Evolutionary conservation across 768 basidiomycete species (phyloP).

Genomic region (Dendrothele bispora): DNA sequence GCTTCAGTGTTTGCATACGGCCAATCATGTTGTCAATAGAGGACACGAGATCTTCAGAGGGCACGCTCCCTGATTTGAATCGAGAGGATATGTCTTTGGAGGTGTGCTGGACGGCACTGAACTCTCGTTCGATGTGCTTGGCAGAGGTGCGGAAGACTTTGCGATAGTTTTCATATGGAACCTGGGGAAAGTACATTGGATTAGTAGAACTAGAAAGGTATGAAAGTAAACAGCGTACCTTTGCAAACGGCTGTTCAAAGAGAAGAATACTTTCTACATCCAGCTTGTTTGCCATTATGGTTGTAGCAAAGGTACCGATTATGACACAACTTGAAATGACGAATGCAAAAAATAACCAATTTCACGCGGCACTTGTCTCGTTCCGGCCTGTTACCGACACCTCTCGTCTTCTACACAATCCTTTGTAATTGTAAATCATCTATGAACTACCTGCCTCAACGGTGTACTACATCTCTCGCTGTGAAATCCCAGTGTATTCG

Average conservation of each 20-base stretch:
- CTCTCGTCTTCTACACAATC: too few relatives aligned
- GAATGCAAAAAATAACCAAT: too few relatives aligned
- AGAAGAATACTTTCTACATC: constrained; percentile 74
- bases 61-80: constrained; percentile 34
- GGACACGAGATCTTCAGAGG: constrained; percentile 53
- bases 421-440: too few relatives aligned
- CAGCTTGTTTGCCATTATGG: constrained; percentile 50
- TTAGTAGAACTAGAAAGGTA: too few relatives aligned
- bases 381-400: too few relatives aligned
- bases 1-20: constrained; percentile 77
- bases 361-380: too few relatives aligned
- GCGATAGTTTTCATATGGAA: constrained; percentile 87
- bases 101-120: constrained; percentile 55
- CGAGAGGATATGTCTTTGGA: constrained; percentile 61
- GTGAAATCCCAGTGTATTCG: too few relatives aligned
- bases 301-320: too few relatives aligned
- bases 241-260: constrained; percentile 82
- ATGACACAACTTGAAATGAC: too few relatives aligned
- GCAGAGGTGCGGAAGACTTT: constrained; percentile 85
- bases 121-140: constrained; percentile 78
- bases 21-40: constrained; percentile 75
- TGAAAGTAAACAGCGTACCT: constrained; percentile 41
- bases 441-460: too few relatives aligned
- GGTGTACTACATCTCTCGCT: too few relatives aligned
- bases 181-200: too few relatives aligned